Evolutionary conservation across 2,329 filamentous ascomycete genomes (phyloP).

Genomic region (Fusarium abutilonis): DNA sequence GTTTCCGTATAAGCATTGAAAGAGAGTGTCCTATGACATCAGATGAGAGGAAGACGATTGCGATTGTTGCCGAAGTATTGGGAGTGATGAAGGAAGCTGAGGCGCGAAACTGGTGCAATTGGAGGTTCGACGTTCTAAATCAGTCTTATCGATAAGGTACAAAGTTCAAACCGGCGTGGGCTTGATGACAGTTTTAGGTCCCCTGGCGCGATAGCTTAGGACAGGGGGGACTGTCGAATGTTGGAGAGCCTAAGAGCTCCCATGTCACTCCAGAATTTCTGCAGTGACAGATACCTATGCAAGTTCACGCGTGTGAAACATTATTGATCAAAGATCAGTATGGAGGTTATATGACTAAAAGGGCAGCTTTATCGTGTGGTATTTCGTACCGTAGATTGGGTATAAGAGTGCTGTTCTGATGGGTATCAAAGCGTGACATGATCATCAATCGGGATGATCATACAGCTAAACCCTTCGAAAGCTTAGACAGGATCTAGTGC

Average conservation of each 20-base stretch:
- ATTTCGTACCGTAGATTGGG: background rate
- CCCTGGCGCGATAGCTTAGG: constrained; percentile 1
- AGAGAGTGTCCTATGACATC: background rate
- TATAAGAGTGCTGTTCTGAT: background rate
- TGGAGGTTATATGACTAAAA: constrained; percentile 2
- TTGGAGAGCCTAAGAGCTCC: constrained; percentile 9
- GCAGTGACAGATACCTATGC: constrained; percentile 11
- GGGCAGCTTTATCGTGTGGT: background rate
- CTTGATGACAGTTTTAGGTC: constrained; percentile 10
- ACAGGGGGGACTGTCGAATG: constrained; percentile 21
- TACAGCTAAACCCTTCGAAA: too few relatives aligned
- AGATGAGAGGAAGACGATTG: constrained; percentile 4
- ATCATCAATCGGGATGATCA: background rate
- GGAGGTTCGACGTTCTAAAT: constrained; percentile 31
- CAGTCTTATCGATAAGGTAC: constrained; percentile 36
- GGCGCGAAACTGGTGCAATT: constrained; percentile 14
- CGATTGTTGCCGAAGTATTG: constrained; percentile 2
- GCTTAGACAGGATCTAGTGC: too few relatives aligned
- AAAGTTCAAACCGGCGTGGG: constrained; percentile 18
- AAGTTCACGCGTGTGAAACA: constrained; percentile 25
- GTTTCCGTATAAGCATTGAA: constrained; percentile 27
- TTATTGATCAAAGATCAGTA: constrained; percentile 4
- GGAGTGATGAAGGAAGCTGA: constrained; percentile 14
- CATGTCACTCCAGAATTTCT: constrained; percentile 21
- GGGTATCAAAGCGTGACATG: constrained; percentile 1